phyloP scores from a whole-genome alignment of 2,329 filamentous ascomycete genomes.

The Fusarium anthophilum region DNA sequence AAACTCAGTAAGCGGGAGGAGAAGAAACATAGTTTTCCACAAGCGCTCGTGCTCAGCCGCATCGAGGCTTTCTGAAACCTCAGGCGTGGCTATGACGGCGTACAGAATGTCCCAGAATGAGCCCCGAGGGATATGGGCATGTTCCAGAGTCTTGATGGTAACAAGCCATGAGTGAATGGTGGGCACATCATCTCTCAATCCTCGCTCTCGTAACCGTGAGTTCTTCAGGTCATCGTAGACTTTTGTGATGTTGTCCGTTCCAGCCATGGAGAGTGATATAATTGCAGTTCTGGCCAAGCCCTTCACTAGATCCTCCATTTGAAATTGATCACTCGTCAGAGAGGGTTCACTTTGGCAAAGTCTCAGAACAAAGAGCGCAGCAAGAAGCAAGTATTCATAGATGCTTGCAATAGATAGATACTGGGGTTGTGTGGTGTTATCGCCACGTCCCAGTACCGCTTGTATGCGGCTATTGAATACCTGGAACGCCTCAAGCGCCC shows the following conservation, averaged over 20 bases:
- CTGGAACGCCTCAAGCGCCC: slow-evolving; percentile 55
- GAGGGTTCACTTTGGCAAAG: slow-evolving; percentile 53
- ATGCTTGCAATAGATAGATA: slow-evolving; percentile 34
- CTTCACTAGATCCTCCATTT: slow-evolving; percentile 61
- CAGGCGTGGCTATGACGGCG: slow-evolving; percentile 51
- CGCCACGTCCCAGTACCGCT: slow-evolving; percentile 13
- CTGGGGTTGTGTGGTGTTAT: not conserved
- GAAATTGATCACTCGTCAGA: slow-evolving; percentile 50
- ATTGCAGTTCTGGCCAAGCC: slow-evolving; percentile 52
- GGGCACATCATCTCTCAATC: slow-evolving; percentile 59
- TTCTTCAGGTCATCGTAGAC: slow-evolving; percentile 61
- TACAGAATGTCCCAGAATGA: slow-evolving; percentile 71
- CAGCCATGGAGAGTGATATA: slow-evolving; percentile 53
- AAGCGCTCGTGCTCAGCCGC: slow-evolving; percentile 61
- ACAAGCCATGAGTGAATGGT: slow-evolving; percentile 66
- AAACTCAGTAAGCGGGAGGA: slow-evolving; percentile 70
- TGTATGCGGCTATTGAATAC: slow-evolving; percentile 51
- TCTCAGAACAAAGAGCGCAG: slow-evolving; percentile 51
- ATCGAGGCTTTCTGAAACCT: slow-evolving; percentile 51
- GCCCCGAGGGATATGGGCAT: slow-evolving; percentile 58
- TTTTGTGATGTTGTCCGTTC: slow-evolving; percentile 54
- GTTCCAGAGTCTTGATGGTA: slow-evolving; percentile 63
- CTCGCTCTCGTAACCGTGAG: slow-evolving; percentile 57
- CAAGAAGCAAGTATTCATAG: slow-evolving; percentile 46
- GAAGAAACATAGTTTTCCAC: slow-evolving; percentile 68